Base-by-base conservation (phyloP, 208 protist species). In the Dictyostelium gargantuum region DNA sequence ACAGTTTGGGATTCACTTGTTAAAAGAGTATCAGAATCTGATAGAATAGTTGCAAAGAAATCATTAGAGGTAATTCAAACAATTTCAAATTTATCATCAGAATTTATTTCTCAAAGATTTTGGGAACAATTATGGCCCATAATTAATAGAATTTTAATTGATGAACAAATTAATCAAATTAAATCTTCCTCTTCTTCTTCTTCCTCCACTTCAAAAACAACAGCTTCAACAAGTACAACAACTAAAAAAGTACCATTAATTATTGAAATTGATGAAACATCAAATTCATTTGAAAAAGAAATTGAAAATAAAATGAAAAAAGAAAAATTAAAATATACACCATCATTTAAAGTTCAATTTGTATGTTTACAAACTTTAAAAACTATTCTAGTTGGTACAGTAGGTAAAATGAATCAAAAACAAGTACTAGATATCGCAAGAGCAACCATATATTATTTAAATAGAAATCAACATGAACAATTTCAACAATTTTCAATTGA, bases 111-210 rank as follows among this genome's bases (percentile, higher is more conserved):
- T 9, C 68, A 77, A 44, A 75, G 82, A 79, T 89, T 79, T 35
- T 89, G 82, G 82, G 56, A 46, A 21, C 54, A 89, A 48, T 32
- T 89, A 48, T 89, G 74, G 50, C 82, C 82, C 35, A 54, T 89
- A 2, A 26, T 89, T 15, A 32, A 48, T 42, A 48, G 21, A 13
- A 63, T 89, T 11, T n/a, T 89, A 8, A 21, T 40, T 29, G 6
- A 73, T 21, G 82, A 89, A 70, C 32, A 68, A 79, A 17, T 21
- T 11, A 79, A 79, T n/a, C 3, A 77, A 52, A n/a, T n/a, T 15
- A 85, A 11, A 29, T n/a, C n/a, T n/a, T n/a, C n/a, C n/a, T n/a
- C n/a, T n/a, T n/a, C n/a, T n/a, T n/a, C n/a, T n/a, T n/a, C n/a
- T n/a, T n/a, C n/a, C n/a, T n/a, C n/a, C n/a, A n/a, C n/a, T n/a